Evolutionary conservation across 768 basidiomycete genomes (phyloP), one percentile per base, ranked within the genome.

Genomic region (Phaffia australis): DNA sequence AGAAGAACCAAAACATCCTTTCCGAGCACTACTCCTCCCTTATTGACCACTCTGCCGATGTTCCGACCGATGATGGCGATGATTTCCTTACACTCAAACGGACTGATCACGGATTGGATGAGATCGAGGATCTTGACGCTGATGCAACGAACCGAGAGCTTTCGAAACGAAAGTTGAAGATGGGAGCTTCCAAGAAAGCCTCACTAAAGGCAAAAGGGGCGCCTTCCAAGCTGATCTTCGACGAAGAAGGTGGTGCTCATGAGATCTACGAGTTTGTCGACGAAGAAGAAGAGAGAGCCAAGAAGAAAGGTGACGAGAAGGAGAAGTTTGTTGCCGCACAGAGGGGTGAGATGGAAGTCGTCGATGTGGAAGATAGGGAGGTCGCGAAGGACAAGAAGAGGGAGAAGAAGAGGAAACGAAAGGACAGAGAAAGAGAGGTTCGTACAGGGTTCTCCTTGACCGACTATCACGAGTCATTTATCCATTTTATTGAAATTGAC

Each of bases 11-110:
- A 75, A 86, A 85, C 70, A 85, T 97, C 58, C 81, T 97, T 42
- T 90, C 92, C 0, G 83, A 85, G 68, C 92, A 95, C 76, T 97
- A 95, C 78, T 81, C 80, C 65, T 90, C 89, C 73, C 84, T 99
- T 49, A 80, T 98, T 68, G 87, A 89, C 69, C 86, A 86, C 70
- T 79, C 79, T 51, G 60, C 23, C 48, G 49, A 51, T 27, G 48
- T 54, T 71, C 71, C 56, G 74, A 71, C 3, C 74, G 80, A 76
- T 48, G 74, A 72, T 11, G 80, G 80, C 14, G 90, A 90, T 67
- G 93, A 95, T 63, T 97, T 99, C 75, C 87, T 97, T 74, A 91
- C 89, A 0, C 82, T 98, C 69, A 91, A 92, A 75, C 87, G 92
- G n/a, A 85, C 84, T 0, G 82, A 97, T 73, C 95, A 98, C 75